A percentile compares a stretch with the other conserved stretches of the same genome.
Conservation (phyloP, 352 stramenopile genomes). For the Pythium aphanidermatum region DNA sequence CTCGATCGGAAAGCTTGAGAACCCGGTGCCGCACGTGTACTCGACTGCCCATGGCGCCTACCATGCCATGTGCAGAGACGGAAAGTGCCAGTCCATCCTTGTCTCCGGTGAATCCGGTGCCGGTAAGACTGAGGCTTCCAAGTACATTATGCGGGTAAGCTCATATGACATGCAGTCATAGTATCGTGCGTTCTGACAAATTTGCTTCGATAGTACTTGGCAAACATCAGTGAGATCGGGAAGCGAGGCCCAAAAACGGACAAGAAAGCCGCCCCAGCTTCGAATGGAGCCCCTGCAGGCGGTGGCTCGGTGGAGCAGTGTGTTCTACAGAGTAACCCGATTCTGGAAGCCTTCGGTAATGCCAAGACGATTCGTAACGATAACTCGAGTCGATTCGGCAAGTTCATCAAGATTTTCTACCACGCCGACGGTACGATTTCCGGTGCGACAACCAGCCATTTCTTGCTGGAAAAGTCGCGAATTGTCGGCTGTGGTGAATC, state of each 20-base stretch:
- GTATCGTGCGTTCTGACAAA: not conserved
- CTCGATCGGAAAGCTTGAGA: conserved; percentile 81
- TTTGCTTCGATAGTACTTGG: conserved; percentile 54
- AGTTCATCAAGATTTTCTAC: conserved; percentile 96
- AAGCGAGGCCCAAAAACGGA: conserved; percentile 64
- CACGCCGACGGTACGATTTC: conserved; percentile 87
- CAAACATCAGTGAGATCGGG: conserved; percentile 87
- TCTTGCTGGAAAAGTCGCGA: conserved; percentile 97
- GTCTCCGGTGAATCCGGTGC: conserved; percentile 84
- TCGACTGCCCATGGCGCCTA: conserved; percentile 80
- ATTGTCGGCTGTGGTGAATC: conserved; percentile 90
- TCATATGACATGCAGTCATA: too few species aligned
- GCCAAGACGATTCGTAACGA: conserved; percentile 94
- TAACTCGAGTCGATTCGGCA: conserved; percentile 95
- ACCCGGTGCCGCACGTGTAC: conserved; percentile 83
- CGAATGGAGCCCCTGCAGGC: conserved; percentile 23
- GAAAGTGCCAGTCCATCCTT: conserved; percentile 84
- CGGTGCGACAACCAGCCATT: conserved; percentile 93
- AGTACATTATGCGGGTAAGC: conserved; percentile 89
- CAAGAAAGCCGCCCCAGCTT: conserved; percentile 48
- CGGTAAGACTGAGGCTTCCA: conserved; percentile 87
- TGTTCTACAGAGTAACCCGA: conserved; percentile 89
- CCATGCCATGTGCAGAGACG: conserved; percentile 65
- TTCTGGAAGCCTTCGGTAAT: conserved; percentile 91
- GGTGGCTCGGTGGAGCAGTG: conserved; percentile 82